Evolutionary conservation across 129 eudicot genomes (phyloP).

Genomic region (Solidago caesia): DNA sequence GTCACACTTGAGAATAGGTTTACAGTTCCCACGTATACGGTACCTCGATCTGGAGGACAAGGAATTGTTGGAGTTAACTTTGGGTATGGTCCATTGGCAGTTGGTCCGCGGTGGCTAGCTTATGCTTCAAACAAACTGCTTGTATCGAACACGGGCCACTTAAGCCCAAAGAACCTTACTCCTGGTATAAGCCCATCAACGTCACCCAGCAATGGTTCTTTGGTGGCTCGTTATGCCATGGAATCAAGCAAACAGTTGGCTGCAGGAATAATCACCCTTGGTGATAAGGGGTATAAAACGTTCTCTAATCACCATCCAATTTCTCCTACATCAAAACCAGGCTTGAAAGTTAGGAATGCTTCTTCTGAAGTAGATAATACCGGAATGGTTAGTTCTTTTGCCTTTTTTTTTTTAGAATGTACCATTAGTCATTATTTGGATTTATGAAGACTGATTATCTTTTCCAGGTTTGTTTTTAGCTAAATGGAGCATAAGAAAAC

Average conservation of each 20-base stretch:
- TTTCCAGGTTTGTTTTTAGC: conserved; percentile 9
- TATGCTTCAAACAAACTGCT: conserved; percentile 49
- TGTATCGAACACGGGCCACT: conserved; percentile 45
- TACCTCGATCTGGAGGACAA: conserved; percentile 48
- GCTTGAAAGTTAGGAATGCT: conserved; percentile 40
- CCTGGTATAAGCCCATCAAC: conserved; percentile 52
- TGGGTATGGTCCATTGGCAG: conserved; percentile 56
- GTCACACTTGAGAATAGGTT: conserved; percentile 50
- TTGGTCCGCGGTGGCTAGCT: conserved; percentile 59
- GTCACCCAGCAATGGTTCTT: conserved; percentile 46
- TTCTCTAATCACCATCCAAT: conserved; percentile 36
- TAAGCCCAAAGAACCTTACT: conserved; percentile 49
- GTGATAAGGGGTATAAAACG: conserved; percentile 53
- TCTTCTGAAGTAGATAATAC: conserved; percentile 46
- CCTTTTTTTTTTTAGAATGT: conserved; percentile 16
- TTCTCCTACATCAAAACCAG: conserved; percentile 39
- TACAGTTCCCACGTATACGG: conserved; percentile 46
- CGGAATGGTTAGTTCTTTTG: conserved; percentile 53
- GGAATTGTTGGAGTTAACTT: conserved; percentile 45
- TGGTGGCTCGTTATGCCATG: conserved; percentile 63
- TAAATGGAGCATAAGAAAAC: conserved; percentile 1
- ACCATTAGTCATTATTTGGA: background rate
- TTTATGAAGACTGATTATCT: conserved; percentile 6
- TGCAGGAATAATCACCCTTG: conserved; percentile 46
- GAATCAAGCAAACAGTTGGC: conserved; percentile 62